Evolutionary conservation across 2,329 filamentous ascomycete genomes (phyloP).

Genomic region (Chalara sp.): DNA sequence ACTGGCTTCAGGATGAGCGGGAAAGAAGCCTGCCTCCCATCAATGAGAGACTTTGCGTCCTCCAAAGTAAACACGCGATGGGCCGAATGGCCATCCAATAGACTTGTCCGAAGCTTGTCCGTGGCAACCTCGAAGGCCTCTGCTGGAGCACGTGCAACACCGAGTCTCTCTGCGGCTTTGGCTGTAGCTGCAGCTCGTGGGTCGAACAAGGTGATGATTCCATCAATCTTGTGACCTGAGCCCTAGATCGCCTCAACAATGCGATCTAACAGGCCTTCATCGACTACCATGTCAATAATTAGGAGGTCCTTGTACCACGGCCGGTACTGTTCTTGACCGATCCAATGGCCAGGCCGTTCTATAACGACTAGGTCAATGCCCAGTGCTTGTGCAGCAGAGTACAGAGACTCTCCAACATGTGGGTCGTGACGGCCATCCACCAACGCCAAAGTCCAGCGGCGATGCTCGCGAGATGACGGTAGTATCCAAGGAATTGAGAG

Average conservation of each 20-base stretch:
- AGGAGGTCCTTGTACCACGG: background rate
- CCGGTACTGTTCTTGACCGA: background rate
- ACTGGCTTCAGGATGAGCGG: constrained; percentile 6
- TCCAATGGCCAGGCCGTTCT: constrained; percentile 4
- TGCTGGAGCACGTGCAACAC: background rate
- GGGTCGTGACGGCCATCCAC: background rate
- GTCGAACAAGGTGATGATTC: constrained; percentile 1
- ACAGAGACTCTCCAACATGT: background rate
- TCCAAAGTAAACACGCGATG: background rate
- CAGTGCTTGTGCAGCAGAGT: background rate
- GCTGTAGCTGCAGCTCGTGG: background rate
- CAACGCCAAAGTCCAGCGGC: background rate
- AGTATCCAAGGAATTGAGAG: too few species aligned
- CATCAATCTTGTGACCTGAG: constrained; percentile 1
- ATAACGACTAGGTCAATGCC: background rate
- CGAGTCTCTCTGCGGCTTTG: background rate
- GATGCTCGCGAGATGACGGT: too few species aligned
- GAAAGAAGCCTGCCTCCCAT: background rate
- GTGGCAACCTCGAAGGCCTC: background rate
- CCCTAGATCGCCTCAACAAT: background rate
- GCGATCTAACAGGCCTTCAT: background rate
- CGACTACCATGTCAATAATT: background rate
- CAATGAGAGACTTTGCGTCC: background rate
- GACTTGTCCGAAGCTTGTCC: background rate
- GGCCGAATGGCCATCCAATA: background rate